Base-by-base conservation (phyloP, 2,329 filamentous ascomycete species). In the Alternaria ventricosa region DNA sequence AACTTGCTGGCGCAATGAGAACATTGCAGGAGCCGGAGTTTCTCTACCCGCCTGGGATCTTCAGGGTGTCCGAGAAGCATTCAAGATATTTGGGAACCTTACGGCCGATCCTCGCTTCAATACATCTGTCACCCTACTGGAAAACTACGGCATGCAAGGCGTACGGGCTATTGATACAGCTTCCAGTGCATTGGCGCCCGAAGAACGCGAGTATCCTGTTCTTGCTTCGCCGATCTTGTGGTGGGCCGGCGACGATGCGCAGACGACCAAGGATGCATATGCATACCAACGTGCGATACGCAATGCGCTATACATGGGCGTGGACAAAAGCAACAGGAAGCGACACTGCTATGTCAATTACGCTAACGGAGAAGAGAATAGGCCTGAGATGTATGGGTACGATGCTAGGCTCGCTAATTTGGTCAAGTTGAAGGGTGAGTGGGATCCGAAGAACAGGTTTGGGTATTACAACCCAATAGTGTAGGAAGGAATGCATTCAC, bases 181-280 rank as follows among this genome's bases (percentile, higher is more conserved):
- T 11, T 50, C 58, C 3, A 72, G 69, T 11, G 63, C 70, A 4
- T 28, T 72, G 18, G 49, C 69, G 4, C 49, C 55, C 10, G 68
- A 69, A 11, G 71, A 73, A 44, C 82, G 86, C 4, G 66, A 71
- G 3, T 80, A 83, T 20, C 68, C 69, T 5, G 51, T 67, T 11
- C 55, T 74, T 10, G 60, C 67, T 0, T 67, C 59, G 13, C 62
- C 66, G 13, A 55, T 60, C 3, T 23, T 72, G 15, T 73, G 66
- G 66, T 73, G 65, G 65, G 58, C 57, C 15, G 71, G 66, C 5
- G 45, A 66, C 12, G 54, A 63, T 33, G 45, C 58, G 36, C 28
- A 66, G 18, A 57, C 61, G 10, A 59, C 41, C 3, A 60, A 47
- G 10, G 65, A 67, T 57, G 70, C 70, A 5, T 46, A 66, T 33